Evolutionary conservation across 2,329 filamentous ascomycete species (phyloP).

Genomic region (Diplodia mutila): DNA sequence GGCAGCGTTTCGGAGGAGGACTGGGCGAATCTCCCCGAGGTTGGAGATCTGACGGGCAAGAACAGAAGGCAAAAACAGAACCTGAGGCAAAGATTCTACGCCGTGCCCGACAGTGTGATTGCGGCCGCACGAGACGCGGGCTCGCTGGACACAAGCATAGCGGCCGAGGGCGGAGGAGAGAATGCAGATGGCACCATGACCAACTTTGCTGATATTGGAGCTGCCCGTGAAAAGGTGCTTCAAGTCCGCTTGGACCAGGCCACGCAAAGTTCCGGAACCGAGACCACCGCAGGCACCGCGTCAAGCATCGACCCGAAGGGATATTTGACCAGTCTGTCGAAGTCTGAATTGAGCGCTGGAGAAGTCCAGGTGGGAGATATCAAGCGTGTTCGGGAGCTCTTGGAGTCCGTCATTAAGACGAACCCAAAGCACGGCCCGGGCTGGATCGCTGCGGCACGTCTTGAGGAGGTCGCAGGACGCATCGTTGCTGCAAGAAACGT

Average conservation of each 20-base stretch:
- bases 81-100: slow-evolving; percentile 82
- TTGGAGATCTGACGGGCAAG: slow-evolving; percentile 94
- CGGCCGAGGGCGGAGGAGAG: slow-evolving; percentile 63
- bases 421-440: slow-evolving; percentile 93
- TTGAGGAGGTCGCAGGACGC: slow-evolving; percentile 93
- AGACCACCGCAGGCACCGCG: slow-evolving; percentile 74
- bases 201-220: slow-evolving; percentile 96
- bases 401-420: slow-evolving; percentile 97
- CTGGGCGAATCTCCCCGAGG: slow-evolving; percentile 93
- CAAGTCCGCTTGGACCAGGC: slow-evolving; percentile 93
- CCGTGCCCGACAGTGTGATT: slow-evolving; percentile 93
- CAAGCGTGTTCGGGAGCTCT: slow-evolving; percentile 84
- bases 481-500: slow-evolving; percentile 85
- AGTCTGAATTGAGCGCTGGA: slow-evolving; percentile 75
- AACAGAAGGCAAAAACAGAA: slow-evolving; percentile 85
- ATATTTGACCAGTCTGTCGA: slow-evolving; percentile 89
- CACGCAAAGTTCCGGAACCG: slow-evolving; percentile 70
- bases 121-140: slow-evolving; percentile 79
- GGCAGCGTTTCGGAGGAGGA: slow-evolving; percentile 90
- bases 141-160: slow-evolving; percentile 88
- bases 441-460: slow-evolving; percentile 90
- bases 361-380: slow-evolving; percentile 91
- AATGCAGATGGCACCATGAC: slow-evolving; percentile 84
- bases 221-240: slow-evolving; percentile 92
- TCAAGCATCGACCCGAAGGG: slow-evolving; percentile 94